These are phyloP conservation scores for Euphorbia lathyris DNA, from an alignment of 345 rosid genomes.

Conservation along the genomic window DNA sequence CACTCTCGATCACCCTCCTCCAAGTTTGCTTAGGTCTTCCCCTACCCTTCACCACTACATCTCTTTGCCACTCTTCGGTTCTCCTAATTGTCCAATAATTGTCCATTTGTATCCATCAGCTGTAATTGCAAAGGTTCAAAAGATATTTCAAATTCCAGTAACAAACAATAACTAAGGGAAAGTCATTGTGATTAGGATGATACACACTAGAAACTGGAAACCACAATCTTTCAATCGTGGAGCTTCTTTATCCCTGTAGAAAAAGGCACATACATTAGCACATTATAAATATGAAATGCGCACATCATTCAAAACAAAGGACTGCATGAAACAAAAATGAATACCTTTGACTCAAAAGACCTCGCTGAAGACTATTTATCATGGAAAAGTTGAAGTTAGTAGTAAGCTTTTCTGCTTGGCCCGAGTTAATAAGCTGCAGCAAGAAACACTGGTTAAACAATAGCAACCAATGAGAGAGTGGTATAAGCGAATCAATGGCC, in stretches of 20 bases:
- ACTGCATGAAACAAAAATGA: constrained; percentile 15
- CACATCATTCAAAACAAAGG: constrained; percentile 8
- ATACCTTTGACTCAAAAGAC: constrained; percentile 77
- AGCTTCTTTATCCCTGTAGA: constrained; percentile 72
- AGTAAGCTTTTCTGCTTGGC: constrained; percentile 62
- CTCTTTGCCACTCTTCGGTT: no score
- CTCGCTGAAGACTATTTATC: constrained; percentile 87
- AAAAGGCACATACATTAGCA: constrained; percentile 18
- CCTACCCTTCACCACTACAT: no score
- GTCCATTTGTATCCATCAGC: constrained; percentile 99
- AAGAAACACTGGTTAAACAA: constrained; percentile 68
- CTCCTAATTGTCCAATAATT: constrained; percentile 97
- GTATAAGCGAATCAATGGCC: constrained; percentile 11
- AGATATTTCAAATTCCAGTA: constrained; percentile 20
- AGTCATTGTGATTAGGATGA: constrained; percentile 18
- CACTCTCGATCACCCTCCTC: no score
- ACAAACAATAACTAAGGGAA: constrained; percentile 16
- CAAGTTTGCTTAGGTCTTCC: no score
- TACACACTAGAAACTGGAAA: constrained; percentile 93
- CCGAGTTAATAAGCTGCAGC: constrained; percentile 84
- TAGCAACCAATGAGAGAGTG: constrained; percentile 28
- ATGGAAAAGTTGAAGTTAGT: constrained; percentile 82
- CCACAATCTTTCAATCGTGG: constrained; percentile 87
- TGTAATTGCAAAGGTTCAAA: constrained; percentile 33
- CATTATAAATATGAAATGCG: constrained; percentile 10